A percentile compares a stretch with the other conserved stretches of the same genome.
Evolutionary conservation across 2,329 filamentous ascomycete species (phyloP).

Genomic region (Ascochyta pisi): DNA sequence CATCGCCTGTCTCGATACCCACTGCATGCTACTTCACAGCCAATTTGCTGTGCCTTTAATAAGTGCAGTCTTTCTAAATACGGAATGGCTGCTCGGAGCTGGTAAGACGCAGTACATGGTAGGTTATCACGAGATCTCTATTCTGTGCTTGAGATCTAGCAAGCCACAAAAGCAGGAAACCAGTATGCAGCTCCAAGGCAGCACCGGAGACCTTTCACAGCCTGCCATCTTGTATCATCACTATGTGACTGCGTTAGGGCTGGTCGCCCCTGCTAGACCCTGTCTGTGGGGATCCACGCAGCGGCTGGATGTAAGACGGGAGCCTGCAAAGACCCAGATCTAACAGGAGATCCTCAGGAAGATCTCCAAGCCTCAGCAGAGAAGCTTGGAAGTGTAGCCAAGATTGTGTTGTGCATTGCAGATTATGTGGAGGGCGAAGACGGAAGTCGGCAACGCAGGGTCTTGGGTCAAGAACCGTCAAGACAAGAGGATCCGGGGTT

Average conservation of each 20-base stretch:
- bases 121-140: too few species aligned
- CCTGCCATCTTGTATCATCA: neutral
- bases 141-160: too few species aligned
- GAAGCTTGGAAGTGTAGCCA: constrained; percentile 13
- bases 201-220: neutral
- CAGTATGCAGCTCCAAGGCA: neutral
- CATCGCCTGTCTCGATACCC: too few species aligned
- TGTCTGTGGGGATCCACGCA: neutral
- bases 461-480: constrained; percentile 17
- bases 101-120: too few species aligned
- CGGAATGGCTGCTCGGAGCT: too few species aligned
- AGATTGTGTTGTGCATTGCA: constrained; percentile 6
- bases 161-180: too few species aligned
- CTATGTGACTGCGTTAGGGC: neutral
- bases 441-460: constrained; percentile 22
- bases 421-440: constrained; percentile 17
- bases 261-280: neutral
- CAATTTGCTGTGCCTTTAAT: too few species aligned
- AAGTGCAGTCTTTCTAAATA: too few species aligned
- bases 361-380: neutral
- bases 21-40: too few species aligned
- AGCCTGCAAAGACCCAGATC: neutral
- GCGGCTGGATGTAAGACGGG: neutral
- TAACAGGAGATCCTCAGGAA: neutral
- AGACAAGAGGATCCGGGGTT: constrained; percentile 6